A percentile compares a stretch with the other conserved stretches of the same genome.
Conservation (phyloP, 108 stramenopile species). For the Skeletonema costatum region DNA sequence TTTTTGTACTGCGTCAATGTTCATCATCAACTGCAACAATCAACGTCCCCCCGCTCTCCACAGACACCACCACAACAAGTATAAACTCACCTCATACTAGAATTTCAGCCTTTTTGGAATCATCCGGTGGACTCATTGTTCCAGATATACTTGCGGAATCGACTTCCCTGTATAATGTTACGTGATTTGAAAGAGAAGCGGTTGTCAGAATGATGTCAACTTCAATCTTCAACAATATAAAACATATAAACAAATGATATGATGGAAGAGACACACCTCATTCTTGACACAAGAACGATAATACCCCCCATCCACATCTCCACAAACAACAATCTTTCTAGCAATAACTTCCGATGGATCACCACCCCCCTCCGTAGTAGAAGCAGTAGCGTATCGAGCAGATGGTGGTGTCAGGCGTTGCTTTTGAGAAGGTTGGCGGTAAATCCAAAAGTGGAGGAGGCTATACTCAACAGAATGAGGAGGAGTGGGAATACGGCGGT, state of each 20-base stretch:
- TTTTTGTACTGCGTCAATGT: too few species aligned
- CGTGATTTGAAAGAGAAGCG: not conserved
- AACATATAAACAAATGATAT: too few species aligned
- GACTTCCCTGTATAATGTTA: constrained; percentile 70
- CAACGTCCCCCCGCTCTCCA: not conserved
- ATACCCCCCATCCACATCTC: constrained; percentile 85
- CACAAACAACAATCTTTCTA: constrained; percentile 65
- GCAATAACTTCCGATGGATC: constrained; percentile 63
- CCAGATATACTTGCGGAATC: constrained; percentile 77
- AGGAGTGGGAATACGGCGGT: not conserved
- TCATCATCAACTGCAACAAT: not conserved
- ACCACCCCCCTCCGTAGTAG: not conserved
- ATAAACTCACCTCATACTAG: constrained; percentile 71
- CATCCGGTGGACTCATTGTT: constrained; percentile 83
- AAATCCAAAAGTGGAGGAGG: not conserved
- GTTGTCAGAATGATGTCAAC: not conserved
- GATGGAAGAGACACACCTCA: constrained; percentile 48
- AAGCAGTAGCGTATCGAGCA: not conserved
- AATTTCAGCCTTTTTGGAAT: constrained; percentile 61
- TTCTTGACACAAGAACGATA: constrained; percentile 81
- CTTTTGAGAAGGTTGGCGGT: not conserved
- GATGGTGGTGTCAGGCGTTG: not conserved
- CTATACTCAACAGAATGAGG: not conserved
- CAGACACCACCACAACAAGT: not conserved
- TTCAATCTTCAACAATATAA: not conserved